Evolutionary conservation across 768 basidiomycete genomes (phyloP), one percentile per base, ranked within the genome.

Genomic region (Neoboletus brunneissimus): DNA sequence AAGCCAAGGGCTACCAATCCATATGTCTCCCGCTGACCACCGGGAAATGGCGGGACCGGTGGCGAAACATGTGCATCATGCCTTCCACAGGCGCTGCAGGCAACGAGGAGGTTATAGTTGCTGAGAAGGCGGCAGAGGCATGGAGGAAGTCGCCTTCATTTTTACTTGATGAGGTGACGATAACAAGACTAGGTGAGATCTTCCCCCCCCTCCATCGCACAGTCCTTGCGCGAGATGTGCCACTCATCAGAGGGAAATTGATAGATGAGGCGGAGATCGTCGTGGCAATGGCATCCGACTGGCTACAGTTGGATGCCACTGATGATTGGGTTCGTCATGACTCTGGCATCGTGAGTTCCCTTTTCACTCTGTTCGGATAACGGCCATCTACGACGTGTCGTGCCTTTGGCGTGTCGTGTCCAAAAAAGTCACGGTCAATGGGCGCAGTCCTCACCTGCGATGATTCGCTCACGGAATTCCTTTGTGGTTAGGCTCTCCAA

Each of bases 261-360:
- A 47, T 63, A 92, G 91, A 91, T 70, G 89, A 93, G 64, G 82
- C 85, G 11, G 85, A 88, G 56, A 79, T 79, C 27, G 75, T 89
- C 37, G 84, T 91, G 15, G 87, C 79, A 5, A 81, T 97, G 70
- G 79, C 90, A 9, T 94, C 94, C 2, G 91, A 95, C 53, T 99
- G 97, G 97, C 79, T 99, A 4, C 93, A 97, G 70, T 78, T 99
- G 38, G 97, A 99, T 73, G 87, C 92, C 9, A 76, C 83, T 0
- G 94, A 98, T 72, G 92, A 94, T 64, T 93, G 95, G 80, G 87
- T 98, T 52, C 84, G 97, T 44, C 92, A 96, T 64, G 97, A 99
- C 68, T 89, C 94, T 44, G 97, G 96, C 74, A 89, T 96, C 53
- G 94, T 94, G 71, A 73, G 89, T 79, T 45, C 50, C n/a, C 42